phyloP scores from a whole-genome alignment of 768 basidiomycete genomes.

The Hortiboletus campestris region DNA sequence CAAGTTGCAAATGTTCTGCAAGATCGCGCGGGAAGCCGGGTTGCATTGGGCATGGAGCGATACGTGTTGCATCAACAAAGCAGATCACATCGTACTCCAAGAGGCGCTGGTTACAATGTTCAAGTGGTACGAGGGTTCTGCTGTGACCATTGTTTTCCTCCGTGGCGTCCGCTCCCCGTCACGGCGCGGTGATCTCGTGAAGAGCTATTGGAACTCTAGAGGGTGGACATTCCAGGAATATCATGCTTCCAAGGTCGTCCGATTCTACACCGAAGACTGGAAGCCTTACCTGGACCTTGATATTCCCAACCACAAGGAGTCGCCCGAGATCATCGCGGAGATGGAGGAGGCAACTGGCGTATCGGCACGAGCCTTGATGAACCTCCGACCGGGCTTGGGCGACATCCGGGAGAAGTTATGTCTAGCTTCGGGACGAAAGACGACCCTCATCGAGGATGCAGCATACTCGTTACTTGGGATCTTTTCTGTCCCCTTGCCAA shows the following conservation, averaged over 20 bases:
- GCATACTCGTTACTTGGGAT: constrained; percentile 14
- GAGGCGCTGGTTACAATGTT: too few relatives aligned
- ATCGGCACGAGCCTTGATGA: background rate
- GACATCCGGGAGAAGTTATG: constrained; percentile 5
- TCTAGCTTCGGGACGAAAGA: constrained; percentile 7
- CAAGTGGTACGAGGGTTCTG: too few relatives aligned
- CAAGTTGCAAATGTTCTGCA: too few relatives aligned
- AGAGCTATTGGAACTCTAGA: constrained; percentile 1
- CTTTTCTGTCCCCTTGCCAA: constrained; percentile 4
- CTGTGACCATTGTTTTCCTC: constrained; percentile 1
- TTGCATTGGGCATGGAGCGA: too few relatives aligned
- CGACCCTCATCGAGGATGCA: constrained; percentile 7
- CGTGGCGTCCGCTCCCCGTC: background rate
- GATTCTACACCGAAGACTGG: constrained; percentile 13
- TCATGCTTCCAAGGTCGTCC: constrained; percentile 7
- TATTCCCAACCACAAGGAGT: constrained; percentile 6
- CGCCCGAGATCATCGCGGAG: background rate
- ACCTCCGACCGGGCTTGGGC: background rate
- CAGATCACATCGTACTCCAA: too few relatives aligned
- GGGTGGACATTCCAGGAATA: constrained; percentile 13
- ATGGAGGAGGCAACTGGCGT: constrained; percentile 9
- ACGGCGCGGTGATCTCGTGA: background rate
- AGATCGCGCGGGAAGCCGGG: too few relatives aligned
- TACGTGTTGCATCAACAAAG: too few relatives aligned
- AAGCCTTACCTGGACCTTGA: constrained; percentile 3